Base-by-base conservation (phyloP, 768 basidiomycete genomes). In the Phaeotremella skinneri region DNA sequence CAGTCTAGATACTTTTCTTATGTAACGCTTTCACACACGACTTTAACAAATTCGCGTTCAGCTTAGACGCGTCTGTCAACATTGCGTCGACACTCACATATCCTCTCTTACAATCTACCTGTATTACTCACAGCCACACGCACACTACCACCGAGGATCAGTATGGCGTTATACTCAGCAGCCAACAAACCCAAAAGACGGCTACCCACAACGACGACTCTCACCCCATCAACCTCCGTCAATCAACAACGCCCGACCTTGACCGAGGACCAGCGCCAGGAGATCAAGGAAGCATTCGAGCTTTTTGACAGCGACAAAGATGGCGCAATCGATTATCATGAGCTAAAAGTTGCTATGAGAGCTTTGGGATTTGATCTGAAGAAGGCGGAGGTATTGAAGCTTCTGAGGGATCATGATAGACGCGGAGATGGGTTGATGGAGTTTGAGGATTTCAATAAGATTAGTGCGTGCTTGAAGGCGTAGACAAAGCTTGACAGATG, bases 231-330 rank as follows among this genome's bases (percentile, higher is more conserved):
- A 3, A 47, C 55, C 43, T 43, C 34, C 41, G 29, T 31, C 23
- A 49, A 56, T n/a, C 47, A 54, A 23, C 59, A 62, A 61, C 34
- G 55, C 4, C 55, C 61, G 11, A 56, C 63, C 3, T 68, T 79
- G 3, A 70, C 76, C 16, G 72, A 76, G 13, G 79, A 80, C 58
- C 81, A 81, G 66, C 89, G 89, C 69, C 89, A 91, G 69, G 96
- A 99, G 78, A 93, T 98, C 55, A 92, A 92, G 77, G 96, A 99
- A 72, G 96, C 96, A 0, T 99, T 99, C 72, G 94, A 98, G 78
- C 86, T 99, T 55, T 99, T 99, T 75, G 96, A 99, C 79, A 90
- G 92, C 45, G 96, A 99, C 83, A 96, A 97, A 81, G 96, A 99
- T 73, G 90, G 90, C 31, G 85, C 83, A 52, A 82, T 98, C 56